Evolutionary conservation across 345 rosid species (phyloP).

Genomic region (Dipteronia dyeriana): DNA sequence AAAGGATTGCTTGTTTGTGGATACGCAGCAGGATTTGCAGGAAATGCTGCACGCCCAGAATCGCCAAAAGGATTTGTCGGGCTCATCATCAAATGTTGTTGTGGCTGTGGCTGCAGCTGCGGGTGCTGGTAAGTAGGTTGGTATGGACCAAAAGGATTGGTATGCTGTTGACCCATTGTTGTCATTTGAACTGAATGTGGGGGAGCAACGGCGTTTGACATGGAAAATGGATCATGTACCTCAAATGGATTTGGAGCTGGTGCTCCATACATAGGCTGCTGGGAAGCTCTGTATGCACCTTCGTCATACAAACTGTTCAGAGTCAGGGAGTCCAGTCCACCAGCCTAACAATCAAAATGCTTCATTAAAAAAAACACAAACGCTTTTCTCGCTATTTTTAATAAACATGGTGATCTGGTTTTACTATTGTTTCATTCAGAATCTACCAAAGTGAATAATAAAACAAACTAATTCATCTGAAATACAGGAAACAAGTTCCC

Average conservation of each 20-base stretch:
- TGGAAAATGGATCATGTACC: conserved; percentile 69
- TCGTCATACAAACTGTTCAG: conserved; percentile 84
- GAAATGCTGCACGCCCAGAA: conserved; percentile 47
- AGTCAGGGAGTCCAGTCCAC: conserved; percentile 90
- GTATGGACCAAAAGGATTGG: conserved; percentile 73
- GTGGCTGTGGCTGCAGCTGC: conserved; percentile 39
- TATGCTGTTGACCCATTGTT: conserved; percentile 51
- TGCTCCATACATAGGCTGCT: conserved; percentile 73
- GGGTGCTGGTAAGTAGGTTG: conserved; percentile 52
- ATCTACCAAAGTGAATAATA: neutral
- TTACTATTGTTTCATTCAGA: neutral
- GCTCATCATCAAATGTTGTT: conserved; percentile 45
- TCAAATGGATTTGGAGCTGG: conserved; percentile 94
- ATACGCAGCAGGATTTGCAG: conserved; percentile 36
- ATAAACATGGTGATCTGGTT: neutral
- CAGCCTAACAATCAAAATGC: conserved; percentile 53
- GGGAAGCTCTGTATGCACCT: conserved; percentile 82
- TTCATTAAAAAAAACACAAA: neutral
- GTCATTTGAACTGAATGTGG: conserved; percentile 62
- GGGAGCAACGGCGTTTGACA: conserved; percentile 51
- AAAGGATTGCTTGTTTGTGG: conserved; percentile 73
- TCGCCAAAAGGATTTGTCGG: conserved; percentile 85
- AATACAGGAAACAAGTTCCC: neutral
- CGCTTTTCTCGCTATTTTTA: neutral
- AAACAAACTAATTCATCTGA: neutral